A percentile compares a stretch with the other conserved stretches of the same genome.
phyloP scores from a whole-genome alignment of 1,284 basidiomycete species.

The Naganishia cerealis region DNA sequence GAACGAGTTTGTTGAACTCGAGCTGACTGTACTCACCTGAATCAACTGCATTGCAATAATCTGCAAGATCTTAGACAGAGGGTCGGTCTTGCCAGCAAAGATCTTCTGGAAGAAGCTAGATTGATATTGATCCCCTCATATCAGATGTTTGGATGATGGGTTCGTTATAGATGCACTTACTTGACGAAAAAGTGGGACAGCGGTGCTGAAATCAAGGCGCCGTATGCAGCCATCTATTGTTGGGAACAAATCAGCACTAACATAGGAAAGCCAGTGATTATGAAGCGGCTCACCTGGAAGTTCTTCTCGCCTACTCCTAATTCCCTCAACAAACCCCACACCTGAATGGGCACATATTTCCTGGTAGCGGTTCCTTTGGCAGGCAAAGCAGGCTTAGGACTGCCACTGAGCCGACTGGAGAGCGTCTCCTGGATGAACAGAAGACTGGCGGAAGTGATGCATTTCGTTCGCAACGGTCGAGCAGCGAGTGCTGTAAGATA shows the following conservation, averaged over 20 bases:
- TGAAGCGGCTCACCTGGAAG: slow-evolving; percentile 60
- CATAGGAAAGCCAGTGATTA: slow-evolving; percentile 61
- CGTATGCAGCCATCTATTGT: slow-evolving; percentile 73
- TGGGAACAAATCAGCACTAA: not conserved
- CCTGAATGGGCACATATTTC: slow-evolving; percentile 61
- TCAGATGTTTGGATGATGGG: not conserved
- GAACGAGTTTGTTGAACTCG: slow-evolving; percentile 15
- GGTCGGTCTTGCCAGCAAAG: slow-evolving; percentile 73
- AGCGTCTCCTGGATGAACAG: slow-evolving; percentile 79
- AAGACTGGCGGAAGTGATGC: slow-evolving; percentile 52
- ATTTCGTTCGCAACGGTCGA: slow-evolving; percentile 32
- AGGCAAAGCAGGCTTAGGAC: slow-evolving; percentile 26
- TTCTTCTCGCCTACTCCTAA: slow-evolving; percentile 32
- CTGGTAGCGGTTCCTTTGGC: slow-evolving; percentile 25
- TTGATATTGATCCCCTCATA: not conserved
- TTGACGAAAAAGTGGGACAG: slow-evolving; percentile 72
- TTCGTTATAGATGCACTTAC: not conserved
- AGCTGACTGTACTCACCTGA: slow-evolving; percentile 59
- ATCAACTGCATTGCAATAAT: slow-evolving; percentile 76
- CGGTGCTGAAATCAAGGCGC: slow-evolving; percentile 80
- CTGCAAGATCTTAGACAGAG: slow-evolving; percentile 68
- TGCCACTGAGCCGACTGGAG: slow-evolving; percentile 66
- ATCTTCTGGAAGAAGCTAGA: slow-evolving; percentile 63
- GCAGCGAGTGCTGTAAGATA: slow-evolving; percentile 33
- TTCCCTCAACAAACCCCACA: slow-evolving; percentile 56